phyloP scores from a whole-genome alignment of 306 rosid genomes.

The Phaseolus lunatus region DNA sequence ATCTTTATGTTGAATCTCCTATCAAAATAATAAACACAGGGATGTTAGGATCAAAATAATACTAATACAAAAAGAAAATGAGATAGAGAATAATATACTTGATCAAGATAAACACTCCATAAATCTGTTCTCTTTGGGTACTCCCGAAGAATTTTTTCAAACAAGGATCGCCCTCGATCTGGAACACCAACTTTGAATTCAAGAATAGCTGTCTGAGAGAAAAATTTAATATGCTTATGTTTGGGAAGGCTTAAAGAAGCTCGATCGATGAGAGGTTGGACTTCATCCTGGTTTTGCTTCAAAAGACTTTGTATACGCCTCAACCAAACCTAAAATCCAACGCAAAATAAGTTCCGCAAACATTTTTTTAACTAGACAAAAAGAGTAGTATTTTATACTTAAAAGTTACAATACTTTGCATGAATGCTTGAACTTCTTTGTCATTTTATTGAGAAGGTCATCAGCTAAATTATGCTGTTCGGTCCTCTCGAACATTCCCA shows the following conservation, averaged over 20 bases:
- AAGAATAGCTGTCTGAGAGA: conserved; percentile 84
- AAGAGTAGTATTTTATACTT: conserved; percentile 13
- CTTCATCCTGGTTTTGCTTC: conserved; percentile 67
- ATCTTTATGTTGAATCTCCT: conserved; percentile 90
- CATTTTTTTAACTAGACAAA: neutral
- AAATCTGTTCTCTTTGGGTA: conserved; percentile 87
- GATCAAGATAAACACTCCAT: conserved; percentile 97
- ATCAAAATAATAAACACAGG: conserved; percentile 34
- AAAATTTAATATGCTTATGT: conserved; percentile 80
- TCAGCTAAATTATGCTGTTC: conserved; percentile 73
- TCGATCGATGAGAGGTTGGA: conserved; percentile 61
- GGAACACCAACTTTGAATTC: conserved; percentile 89
- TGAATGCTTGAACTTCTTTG: conserved; percentile 88
- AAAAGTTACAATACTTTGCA: conserved; percentile 72
- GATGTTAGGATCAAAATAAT: conserved; percentile 29
- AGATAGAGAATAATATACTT: conserved; percentile 55
- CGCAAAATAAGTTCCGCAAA: conserved; percentile 5
- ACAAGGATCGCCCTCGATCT: conserved; percentile 85
- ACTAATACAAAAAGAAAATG: neutral
- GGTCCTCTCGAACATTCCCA: conserved; percentile 89
- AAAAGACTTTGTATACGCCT: conserved; percentile 68
- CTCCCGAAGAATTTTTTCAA: conserved; percentile 82
- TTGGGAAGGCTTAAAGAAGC: conserved; percentile 76
- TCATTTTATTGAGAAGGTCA: conserved; percentile 80
- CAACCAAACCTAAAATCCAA: conserved; percentile 79